A percentile compares a stretch with the other conserved stretches of the same genome.
These are phyloP conservation scores for Penicillium angulare DNA, from an alignment of 495 filamentous ascomycete genomes.

Conservation along the genomic window DNA sequence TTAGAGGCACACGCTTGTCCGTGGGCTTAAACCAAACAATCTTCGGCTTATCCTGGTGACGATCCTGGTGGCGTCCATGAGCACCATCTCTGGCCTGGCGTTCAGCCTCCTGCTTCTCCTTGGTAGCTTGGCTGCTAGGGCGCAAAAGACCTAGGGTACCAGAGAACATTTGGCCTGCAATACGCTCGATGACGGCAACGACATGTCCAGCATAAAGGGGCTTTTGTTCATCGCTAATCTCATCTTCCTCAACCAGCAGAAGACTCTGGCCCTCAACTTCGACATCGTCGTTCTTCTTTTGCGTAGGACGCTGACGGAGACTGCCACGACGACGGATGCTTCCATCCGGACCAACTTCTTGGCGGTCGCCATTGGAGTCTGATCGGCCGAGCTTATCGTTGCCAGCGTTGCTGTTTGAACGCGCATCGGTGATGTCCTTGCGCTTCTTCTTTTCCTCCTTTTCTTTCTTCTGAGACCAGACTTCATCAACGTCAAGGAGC, in stretches of 20 bases:
- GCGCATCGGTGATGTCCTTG: slow-evolving; percentile 94
- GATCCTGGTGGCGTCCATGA: slow-evolving; percentile 70
- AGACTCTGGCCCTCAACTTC: slow-evolving; percentile 98
- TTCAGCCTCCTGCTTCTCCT: slow-evolving; percentile 99
- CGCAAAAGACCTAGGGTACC: slow-evolving; percentile 90
- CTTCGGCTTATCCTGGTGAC: slow-evolving; percentile 95
- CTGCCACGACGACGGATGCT: slow-evolving; percentile 90
- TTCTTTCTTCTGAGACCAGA: slow-evolving; percentile 97
- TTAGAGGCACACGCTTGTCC: slow-evolving; percentile 95
- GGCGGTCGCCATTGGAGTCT: slow-evolving; percentile 62
- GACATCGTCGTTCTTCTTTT: slow-evolving; percentile 99
- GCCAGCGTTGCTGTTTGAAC: slow-evolving; percentile 68
- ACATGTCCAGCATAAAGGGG: slow-evolving; percentile 95
- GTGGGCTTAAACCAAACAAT: slow-evolving; percentile 99
- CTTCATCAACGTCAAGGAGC: slow-evolving; percentile 95
- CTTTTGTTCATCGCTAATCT: slow-evolving; percentile 97
- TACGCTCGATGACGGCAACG: slow-evolving; percentile 94
- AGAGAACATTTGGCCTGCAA: slow-evolving; percentile 98
- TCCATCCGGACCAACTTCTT: slow-evolving; percentile 66
- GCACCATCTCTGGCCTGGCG: slow-evolving; percentile 84
- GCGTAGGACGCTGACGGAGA: slow-evolving; percentile 91
- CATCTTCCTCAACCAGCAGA: slow-evolving; percentile 94
- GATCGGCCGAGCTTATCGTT: slow-evolving; percentile 63
- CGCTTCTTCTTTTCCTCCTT: slow-evolving; percentile 99
- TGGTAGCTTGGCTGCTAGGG: slow-evolving; percentile 97